Evolutionary conservation across 345 rosid species (phyloP).

Genomic region (Gossypium herbaceum): DNA sequence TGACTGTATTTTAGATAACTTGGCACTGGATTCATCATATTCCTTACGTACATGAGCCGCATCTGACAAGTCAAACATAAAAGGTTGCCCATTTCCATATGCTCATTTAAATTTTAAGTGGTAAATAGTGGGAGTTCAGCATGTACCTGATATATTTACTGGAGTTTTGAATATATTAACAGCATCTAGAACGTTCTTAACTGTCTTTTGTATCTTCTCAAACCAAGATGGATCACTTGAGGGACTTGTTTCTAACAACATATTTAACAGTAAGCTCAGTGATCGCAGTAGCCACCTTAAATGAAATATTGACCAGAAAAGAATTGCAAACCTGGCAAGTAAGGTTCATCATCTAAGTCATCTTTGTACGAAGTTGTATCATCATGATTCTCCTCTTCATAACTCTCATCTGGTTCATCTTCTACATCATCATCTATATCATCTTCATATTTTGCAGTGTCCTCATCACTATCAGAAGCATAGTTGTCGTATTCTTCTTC

Average conservation of each 20-base stretch:
- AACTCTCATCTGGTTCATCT: conserved; percentile 44
- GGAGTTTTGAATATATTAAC: conserved; percentile 74
- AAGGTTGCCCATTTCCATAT: conserved; percentile 8
- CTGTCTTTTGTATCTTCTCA: conserved; percentile 70
- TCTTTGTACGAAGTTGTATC: conserved; percentile 52
- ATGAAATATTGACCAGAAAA: background rate
- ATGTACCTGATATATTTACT: conserved; percentile 64
- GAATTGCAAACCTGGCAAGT: conserved; percentile 51
- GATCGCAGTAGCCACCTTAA: conserved; percentile 5
- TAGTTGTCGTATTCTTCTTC: conserved; percentile 59
- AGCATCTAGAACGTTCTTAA: conserved; percentile 55
- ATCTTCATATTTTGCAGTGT: conserved; percentile 36
- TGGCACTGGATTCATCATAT: conserved; percentile 68
- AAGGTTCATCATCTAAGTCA: conserved; percentile 48
- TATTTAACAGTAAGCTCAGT: background rate
- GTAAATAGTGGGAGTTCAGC: conserved; percentile 10
- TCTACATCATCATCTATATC: conserved; percentile 47
- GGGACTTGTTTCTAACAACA: conserved; percentile 40
- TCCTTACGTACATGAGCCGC: conserved; percentile 81
- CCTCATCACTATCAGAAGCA: conserved; percentile 67
- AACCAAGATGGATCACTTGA: conserved; percentile 62
- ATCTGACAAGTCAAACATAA: conserved; percentile 42
- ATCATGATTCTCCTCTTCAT: conserved; percentile 48
- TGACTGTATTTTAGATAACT: conserved; percentile 76
- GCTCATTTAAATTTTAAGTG: conserved; percentile 2